Evolutionary conservation across 345 rosid species (phyloP).

Genomic region (Bruguiera sexangula): DNA sequence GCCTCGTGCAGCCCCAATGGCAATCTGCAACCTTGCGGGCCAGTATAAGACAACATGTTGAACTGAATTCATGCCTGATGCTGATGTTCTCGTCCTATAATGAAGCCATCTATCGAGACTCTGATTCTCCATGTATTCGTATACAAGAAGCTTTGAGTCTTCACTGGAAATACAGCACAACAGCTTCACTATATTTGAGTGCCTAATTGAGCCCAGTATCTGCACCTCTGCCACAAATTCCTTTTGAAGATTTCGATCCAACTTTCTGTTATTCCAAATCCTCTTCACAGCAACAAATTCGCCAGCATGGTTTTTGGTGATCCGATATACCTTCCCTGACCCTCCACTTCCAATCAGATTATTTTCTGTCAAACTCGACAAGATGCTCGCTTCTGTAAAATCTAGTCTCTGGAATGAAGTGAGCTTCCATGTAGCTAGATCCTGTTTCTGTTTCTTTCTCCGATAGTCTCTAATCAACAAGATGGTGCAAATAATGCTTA

Average conservation of each 20-base stretch:
- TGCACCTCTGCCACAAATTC: slow-evolving; percentile 79
- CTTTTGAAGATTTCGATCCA: slow-evolving; percentile 59
- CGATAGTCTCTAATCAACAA: slow-evolving; percentile 44
- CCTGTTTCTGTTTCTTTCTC: slow-evolving; percentile 34
- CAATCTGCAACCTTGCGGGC: slow-evolving; percentile 71
- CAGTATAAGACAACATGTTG: slow-evolving; percentile 40
- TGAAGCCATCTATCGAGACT: slow-evolving; percentile 92
- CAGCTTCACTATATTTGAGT: slow-evolving; percentile 76
- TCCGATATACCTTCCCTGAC: slow-evolving; percentile 78
- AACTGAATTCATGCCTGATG: slow-evolving; percentile 17
- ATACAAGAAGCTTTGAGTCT: slow-evolving; percentile 83
- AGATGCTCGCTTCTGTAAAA: slow-evolving; percentile 55
- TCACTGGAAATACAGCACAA: slow-evolving; percentile 82
- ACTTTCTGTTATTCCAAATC: slow-evolving; percentile 55
- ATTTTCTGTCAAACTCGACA: slow-evolving; percentile 61
- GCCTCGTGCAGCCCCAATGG: slow-evolving; percentile 81
- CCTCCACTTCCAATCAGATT: slow-evolving; percentile 90
- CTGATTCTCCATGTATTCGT: slow-evolving; percentile 83
- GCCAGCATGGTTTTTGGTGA: slow-evolving; percentile 34
- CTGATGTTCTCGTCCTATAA: slow-evolving; percentile 37
- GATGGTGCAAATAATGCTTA: slow-evolving; percentile 29
- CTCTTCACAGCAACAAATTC: slow-evolving; percentile 79
- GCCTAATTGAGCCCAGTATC: slow-evolving; percentile 70
- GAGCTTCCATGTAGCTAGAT: slow-evolving; percentile 66
- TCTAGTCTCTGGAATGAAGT: slow-evolving; percentile 73